Percentiles rank a stretch among this genome's conserved stretches.
These are phyloP conservation scores for Atkinsonella texensis DNA, from an alignment of 2,329 filamentous ascomycete species.

Conservation along the genomic window DNA sequence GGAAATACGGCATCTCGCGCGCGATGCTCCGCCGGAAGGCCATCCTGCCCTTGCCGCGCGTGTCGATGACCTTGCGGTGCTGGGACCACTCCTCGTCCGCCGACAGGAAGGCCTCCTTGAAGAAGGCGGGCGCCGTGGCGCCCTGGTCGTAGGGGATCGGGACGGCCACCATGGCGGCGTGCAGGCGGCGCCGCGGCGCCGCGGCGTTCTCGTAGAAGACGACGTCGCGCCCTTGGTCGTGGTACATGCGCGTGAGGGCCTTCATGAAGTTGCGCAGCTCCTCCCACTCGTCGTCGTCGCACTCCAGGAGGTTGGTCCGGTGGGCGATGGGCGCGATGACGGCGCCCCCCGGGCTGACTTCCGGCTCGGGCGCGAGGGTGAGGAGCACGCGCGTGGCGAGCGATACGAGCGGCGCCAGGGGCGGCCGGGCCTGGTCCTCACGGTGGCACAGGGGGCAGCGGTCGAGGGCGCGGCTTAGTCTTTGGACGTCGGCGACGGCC, in stretches of 20 bases:
- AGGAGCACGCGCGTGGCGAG: slow-evolving; percentile 78
- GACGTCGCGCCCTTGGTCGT: slow-evolving; percentile 82
- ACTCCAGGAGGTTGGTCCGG: slow-evolving; percentile 82
- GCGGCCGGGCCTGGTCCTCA: slow-evolving; percentile 63
- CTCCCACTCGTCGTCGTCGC: slow-evolving; percentile 98
- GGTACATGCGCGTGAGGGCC: slow-evolving; percentile 83
- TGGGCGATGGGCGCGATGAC: slow-evolving; percentile 86
- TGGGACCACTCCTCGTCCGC: slow-evolving; percentile 91
- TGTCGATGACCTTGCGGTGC: slow-evolving; percentile 91
- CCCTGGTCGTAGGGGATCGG: slow-evolving; percentile 87
- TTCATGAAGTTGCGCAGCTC: slow-evolving; percentile 99
- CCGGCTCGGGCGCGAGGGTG: slow-evolving; percentile 80
- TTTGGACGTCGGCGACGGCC: slow-evolving; percentile 80
- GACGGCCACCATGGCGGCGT: slow-evolving; percentile 76
- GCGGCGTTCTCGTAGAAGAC: slow-evolving; percentile 98
- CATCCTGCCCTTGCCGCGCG: slow-evolving; percentile 62
- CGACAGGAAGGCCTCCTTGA: slow-evolving; percentile 82
- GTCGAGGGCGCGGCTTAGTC: slow-evolving; percentile 76
- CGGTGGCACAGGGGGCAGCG: slow-evolving; percentile 85
- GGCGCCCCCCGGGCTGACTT: slow-evolving; percentile 70
- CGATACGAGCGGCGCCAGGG: slow-evolving; percentile 73
- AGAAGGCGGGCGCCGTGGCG: slow-evolving; percentile 85
- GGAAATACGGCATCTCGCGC: slow-evolving; percentile 98
- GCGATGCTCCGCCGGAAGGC: slow-evolving; percentile 76
- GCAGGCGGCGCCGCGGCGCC: slow-evolving; percentile 60